Base-by-base conservation (phyloP, 1,139 yeast species). In the Magnusiomyces sp. region DNA sequence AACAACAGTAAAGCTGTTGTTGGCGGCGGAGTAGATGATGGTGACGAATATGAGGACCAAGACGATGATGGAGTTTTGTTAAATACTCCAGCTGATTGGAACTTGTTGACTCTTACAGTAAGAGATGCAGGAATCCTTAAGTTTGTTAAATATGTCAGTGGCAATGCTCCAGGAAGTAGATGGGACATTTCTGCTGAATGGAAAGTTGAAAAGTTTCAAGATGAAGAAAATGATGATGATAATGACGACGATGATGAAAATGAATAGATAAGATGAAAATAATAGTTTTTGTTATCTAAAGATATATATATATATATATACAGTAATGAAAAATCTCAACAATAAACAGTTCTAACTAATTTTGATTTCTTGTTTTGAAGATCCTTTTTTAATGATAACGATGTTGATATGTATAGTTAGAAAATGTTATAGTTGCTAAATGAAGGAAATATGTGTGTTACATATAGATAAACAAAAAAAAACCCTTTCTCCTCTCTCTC, bases 151-250 rank as follows among this genome's bases (percentile, higher is more conserved):
- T 94, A 92, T 61, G 94, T 92, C 7, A 86, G 96, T 63, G 79
- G 79, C 64, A 80, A 80, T 58, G 97, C 97, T 6, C 81, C 80
- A 55, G 96, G 97, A 1, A 82, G 95, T 37, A 74, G 98, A 62
- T 94, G 97, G 97, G 98, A 94, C 62, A 71, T 92, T 40, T 73
- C 76, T 39, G 80, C 85, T 53, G 86, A 83, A 60, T 90, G 95
- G 94, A 81, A 80, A 57, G 83, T 87, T 17, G 75, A 73, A 53
- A 68, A 69, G 29, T 69, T 61, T 7, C 76, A 63, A 7, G 71
- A 62, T 7, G 71, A 67, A 6, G 70, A 66, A 7, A 69, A 65
- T 1, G 61, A 61, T 2, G 64, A 62, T 14, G 56, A 59, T 3
- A 59, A 56, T 9, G 56, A 55, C 6, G 59, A 58, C 34, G 34